Conservation (phyloP, 2,329 filamentous ascomycete species). For the Neofusicoccum sp. region DNA sequence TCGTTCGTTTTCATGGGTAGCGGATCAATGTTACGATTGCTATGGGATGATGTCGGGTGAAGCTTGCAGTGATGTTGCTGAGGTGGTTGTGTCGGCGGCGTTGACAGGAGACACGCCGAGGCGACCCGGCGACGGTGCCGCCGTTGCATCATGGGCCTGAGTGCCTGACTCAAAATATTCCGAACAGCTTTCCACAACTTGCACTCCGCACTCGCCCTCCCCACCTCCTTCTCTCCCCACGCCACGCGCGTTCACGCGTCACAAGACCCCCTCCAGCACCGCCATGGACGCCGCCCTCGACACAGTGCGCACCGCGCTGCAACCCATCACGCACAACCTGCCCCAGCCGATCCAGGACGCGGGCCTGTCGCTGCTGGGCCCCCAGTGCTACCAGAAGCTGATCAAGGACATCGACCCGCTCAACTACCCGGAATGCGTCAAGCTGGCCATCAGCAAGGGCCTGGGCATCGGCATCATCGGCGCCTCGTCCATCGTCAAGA, state of each 20-base stretch:
- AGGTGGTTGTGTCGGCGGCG: background rate
- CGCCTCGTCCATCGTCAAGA: conserved; percentile 89
- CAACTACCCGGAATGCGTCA: conserved; percentile 76
- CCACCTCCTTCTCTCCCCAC: background rate
- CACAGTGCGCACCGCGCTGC: conserved; percentile 45
- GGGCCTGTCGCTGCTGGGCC: conserved; percentile 66
- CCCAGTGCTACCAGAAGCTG: conserved; percentile 81
- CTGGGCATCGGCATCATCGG: conserved; percentile 92
- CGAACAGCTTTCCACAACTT: conserved; percentile 12
- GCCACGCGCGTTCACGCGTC: background rate
- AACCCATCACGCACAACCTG: conserved; percentile 51
- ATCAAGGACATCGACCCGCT: conserved; percentile 79
- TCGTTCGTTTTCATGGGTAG: background rate
- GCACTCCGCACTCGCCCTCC: background rate
- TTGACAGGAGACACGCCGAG: background rate
- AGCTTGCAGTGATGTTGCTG: background rate
- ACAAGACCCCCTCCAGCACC: background rate
- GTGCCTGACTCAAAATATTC: conserved; percentile 5
- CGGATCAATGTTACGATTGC: conserved; percentile 2
- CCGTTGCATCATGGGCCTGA: conserved; percentile 14
- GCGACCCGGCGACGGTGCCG: conserved; percentile 5
- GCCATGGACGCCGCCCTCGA: conserved; percentile 42
- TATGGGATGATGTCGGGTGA: background rate
- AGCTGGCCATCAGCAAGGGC: conserved; percentile 87
- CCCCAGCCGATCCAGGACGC: conserved; percentile 38